Evolutionary conservation across 2,329 filamentous ascomycete genomes (phyloP).

Genomic region (Beauveria caledonica): DNA sequence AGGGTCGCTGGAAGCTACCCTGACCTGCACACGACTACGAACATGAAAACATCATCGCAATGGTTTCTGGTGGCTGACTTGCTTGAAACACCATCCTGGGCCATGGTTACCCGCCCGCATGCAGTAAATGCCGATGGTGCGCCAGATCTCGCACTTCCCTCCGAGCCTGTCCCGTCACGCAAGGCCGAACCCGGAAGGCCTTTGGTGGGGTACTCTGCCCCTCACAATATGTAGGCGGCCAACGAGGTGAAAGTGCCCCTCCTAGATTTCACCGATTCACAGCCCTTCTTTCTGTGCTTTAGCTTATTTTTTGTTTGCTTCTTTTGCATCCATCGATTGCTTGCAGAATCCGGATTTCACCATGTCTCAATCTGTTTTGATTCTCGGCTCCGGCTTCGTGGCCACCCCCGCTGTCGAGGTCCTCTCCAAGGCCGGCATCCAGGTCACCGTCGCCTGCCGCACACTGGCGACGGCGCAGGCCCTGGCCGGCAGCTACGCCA

Average conservation of each 20-base stretch:
- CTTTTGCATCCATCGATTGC: not conserved
- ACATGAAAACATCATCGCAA: no score
- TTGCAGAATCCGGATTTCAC: not conserved
- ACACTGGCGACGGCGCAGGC: slow-evolving; percentile 70
- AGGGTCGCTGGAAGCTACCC: not conserved
- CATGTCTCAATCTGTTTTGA: slow-evolving; percentile 9
- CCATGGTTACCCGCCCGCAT: no score
- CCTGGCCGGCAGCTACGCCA: slow-evolving; percentile 62
- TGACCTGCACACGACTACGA: no score
- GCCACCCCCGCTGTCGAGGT: slow-evolving; percentile 10
- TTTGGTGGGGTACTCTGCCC: slow-evolving; percentile 7
- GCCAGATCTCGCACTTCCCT: slow-evolving; percentile 3
- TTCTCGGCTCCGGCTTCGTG: slow-evolving; percentile 12
- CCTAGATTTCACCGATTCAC: not conserved
- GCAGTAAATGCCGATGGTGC: not conserved
- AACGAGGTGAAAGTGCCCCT: not conserved
- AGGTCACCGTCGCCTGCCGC: slow-evolving; percentile 53
- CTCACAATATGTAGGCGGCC: not conserved
- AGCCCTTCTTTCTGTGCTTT: not conserved
- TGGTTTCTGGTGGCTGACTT: no score
- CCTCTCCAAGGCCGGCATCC: slow-evolving; percentile 10
- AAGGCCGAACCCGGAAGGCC: slow-evolving; percentile 7
- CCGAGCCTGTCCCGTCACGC: not conserved
- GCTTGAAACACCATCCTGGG: no score
- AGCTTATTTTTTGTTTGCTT: not conserved